Evolutionary conservation across 345 rosid genomes (phyloP).

Genomic region (Eucalyptus virginea): DNA sequence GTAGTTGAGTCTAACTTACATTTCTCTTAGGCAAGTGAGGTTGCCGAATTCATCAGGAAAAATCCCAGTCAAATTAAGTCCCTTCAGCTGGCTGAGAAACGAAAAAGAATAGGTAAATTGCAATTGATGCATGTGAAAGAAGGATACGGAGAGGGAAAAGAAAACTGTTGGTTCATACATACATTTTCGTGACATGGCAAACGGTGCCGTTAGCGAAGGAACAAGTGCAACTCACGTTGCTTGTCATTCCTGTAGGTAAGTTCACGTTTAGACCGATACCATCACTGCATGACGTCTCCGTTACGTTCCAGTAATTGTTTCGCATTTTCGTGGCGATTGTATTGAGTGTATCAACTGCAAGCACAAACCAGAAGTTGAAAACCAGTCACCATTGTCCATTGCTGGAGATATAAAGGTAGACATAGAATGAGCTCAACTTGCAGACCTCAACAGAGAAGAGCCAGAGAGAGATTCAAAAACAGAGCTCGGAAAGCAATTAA

Average conservation of each 20-base stretch:
- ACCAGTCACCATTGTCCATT: background rate
- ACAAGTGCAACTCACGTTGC: conserved; percentile 45
- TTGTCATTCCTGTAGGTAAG: background rate
- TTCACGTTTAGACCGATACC: conserved; percentile 6
- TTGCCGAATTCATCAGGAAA: conserved; percentile 54
- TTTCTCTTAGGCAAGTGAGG: conserved; percentile 30
- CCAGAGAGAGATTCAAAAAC: background rate
- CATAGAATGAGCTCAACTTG: background rate
- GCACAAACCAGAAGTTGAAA: background rate
- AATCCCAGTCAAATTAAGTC: conserved; percentile 41
- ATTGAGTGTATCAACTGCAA: conserved; percentile 38
- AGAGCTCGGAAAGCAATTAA: too few species aligned
- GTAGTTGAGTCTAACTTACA: conserved; percentile 24
- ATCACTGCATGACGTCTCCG: conserved; percentile 31
- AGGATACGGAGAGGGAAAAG: background rate
- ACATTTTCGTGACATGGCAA: conserved; percentile 60
- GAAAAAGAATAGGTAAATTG: background rate
- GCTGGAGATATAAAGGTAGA: background rate
- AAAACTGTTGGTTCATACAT: background rate
- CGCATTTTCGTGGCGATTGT: conserved; percentile 31
- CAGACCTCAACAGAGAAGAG: background rate
- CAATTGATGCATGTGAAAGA: background rate
- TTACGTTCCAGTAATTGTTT: conserved; percentile 8
- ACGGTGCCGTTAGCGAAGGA: conserved; percentile 1
- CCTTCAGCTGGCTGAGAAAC: conserved; percentile 33